phyloP scores from a whole-genome alignment of 345 rosid genomes.

The Melaleuca alternifolia region DNA sequence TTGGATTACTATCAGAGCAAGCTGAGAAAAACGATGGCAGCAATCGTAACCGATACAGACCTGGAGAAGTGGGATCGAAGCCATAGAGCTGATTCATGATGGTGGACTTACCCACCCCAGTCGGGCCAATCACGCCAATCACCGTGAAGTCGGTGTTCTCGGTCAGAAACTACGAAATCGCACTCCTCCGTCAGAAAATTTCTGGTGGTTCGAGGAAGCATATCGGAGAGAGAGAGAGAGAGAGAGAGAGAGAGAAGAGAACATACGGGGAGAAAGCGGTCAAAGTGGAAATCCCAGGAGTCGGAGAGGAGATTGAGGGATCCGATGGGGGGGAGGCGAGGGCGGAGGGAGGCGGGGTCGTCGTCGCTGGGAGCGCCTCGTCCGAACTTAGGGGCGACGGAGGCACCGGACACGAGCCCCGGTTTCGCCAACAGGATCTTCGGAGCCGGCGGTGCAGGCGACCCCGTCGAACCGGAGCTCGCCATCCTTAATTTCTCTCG shows the following conservation, averaged over 20 bases:
- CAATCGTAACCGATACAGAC: conserved; percentile 12
- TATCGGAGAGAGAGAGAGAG: neutral
- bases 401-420: conserved; percentile 30
- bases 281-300: conserved; percentile 80
- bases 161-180: conserved; percentile 50
- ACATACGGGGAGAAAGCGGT: conserved; percentile 74
- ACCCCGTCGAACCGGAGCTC: neutral
- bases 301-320: conserved; percentile 80
- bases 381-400: conserved; percentile 45
- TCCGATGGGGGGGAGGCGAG: conserved; percentile 56
- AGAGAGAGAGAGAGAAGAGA: neutral
- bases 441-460: conserved; percentile 34
- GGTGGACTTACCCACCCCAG: conserved; percentile 75
- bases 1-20: neutral
- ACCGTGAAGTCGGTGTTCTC: conserved; percentile 83
- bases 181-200: neutral
- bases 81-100: conserved; percentile 80
- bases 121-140: conserved; percentile 71
- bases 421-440: conserved; percentile 80
- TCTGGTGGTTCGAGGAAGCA: too few species aligned
- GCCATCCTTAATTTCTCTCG: neutral
- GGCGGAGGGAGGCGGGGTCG: conserved; percentile 38
- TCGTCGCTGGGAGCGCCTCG: conserved; percentile 46
- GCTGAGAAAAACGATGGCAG: neutral
- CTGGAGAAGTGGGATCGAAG: conserved; percentile 58